These are phyloP conservation scores for Blastobotrys malaysiensis DNA, from an alignment of 1,139 yeast species.

Conservation along the genomic window DNA sequence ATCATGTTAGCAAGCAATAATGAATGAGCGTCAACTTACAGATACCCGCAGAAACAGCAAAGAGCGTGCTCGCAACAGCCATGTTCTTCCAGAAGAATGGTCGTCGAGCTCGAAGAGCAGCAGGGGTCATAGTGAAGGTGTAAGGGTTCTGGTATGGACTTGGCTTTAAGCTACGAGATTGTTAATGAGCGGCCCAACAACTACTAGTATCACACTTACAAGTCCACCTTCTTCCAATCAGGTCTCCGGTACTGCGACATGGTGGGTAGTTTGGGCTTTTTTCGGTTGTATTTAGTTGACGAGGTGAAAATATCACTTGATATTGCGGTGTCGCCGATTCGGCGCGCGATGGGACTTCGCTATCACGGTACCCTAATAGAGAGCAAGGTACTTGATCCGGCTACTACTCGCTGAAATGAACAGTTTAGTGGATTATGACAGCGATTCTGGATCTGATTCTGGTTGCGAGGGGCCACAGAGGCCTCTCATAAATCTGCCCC, in stretches of 20 bases:
- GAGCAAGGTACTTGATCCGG: not conserved
- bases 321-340: not conserved
- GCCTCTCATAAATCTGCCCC: conserved; percentile 3
- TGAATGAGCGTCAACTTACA: conserved; percentile 35
- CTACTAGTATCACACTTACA: not conserved
- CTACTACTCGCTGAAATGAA: not conserved
- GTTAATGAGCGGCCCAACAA: not conserved
- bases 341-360: not conserved
- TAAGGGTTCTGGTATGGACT: conserved; percentile 64
- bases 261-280: not conserved
- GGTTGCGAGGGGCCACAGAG: not conserved
- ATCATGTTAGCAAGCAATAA: not conserved
- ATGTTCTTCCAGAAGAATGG: conserved; percentile 81
- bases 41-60: conserved; percentile 62
- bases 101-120: conserved; percentile 79
- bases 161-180: conserved; percentile 22
- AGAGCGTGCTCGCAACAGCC: conserved; percentile 51
- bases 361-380: no score
- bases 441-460: conserved; percentile 14
- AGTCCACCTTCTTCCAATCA: conserved; percentile 9
- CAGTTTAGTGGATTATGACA: conserved; percentile 20
- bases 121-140: conserved; percentile 90
- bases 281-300: not conserved
- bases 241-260: conserved; percentile 1
- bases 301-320: not conserved